Evolutionary conservation across 2,329 filamentous ascomycete species (phyloP).

Genomic region (Monosporascus ibericus): DNA sequence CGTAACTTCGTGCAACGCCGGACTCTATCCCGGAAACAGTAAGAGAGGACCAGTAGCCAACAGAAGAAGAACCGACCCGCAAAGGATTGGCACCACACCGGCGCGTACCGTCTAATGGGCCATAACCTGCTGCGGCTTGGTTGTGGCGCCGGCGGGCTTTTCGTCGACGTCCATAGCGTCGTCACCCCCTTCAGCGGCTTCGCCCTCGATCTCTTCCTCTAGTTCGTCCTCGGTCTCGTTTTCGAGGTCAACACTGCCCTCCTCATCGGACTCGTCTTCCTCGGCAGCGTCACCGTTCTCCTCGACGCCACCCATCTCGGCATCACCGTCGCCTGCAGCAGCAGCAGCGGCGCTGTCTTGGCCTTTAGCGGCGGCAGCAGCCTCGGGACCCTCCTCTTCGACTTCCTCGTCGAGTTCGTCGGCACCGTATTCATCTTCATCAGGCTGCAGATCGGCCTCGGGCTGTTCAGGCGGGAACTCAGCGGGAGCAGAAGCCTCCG

Average conservation of each 20-base stretch:
- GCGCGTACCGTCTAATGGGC: slow-evolving; percentile 7
- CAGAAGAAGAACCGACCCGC: too few species aligned
- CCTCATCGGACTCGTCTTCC: slow-evolving; percentile 59
- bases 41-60: too few species aligned
- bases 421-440: slow-evolving; percentile 85
- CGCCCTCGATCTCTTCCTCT: slow-evolving; percentile 49
- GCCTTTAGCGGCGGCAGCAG: slow-evolving; percentile 36
- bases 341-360: slow-evolving; percentile 40
- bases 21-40: too few species aligned
- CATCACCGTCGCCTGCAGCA: slow-evolving; percentile 50
- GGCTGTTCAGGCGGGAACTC: slow-evolving; percentile 98
- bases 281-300: slow-evolving; percentile 42
- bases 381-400: slow-evolving; percentile 48
- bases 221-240: slow-evolving; percentile 63
- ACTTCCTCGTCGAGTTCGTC: slow-evolving; percentile 76
- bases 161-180: slow-evolving; percentile 38
- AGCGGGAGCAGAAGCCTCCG: slow-evolving; percentile 90
- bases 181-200: slow-evolving; percentile 27
- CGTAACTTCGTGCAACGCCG: too few species aligned
- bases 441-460: slow-evolving; percentile 79
- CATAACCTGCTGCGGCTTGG: slow-evolving; percentile 19
- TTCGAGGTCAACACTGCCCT: slow-evolving; percentile 66
- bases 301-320: slow-evolving; percentile 62
- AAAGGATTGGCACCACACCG: too few species aligned
- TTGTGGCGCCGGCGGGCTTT: slow-evolving; percentile 12